A percentile compares a stretch with the other conserved stretches of the same genome.
Evolutionary conservation across 2,329 filamentous ascomycete genomes (phyloP).

Genomic region (Seiridium cupressi): DNA sequence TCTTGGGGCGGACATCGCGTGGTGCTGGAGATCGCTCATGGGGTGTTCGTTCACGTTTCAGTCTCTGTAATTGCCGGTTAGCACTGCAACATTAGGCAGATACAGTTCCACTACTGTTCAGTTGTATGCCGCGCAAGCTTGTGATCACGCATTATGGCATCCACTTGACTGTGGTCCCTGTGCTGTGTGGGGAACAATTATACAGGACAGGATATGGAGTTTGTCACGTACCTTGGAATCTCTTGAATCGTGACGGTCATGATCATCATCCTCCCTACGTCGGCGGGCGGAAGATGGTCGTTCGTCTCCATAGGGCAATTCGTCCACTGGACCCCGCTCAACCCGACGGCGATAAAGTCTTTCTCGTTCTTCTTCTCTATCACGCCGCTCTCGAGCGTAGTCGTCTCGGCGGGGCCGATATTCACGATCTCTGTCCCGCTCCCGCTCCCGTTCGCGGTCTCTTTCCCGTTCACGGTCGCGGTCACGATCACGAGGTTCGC

Average conservation of each 20-base stretch:
- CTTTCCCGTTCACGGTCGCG: conserved; percentile 30
- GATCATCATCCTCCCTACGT: conserved; percentile 76
- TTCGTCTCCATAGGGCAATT: conserved; percentile 87
- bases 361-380: conserved; percentile 88
- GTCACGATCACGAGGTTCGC: conserved; percentile 38
- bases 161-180: too few species aligned
- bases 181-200: too few species aligned
- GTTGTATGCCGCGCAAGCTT: conserved; percentile 6
- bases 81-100: too few species aligned
- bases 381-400: conserved; percentile 84
- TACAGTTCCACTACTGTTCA: too few species aligned
- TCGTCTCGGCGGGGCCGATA: conserved; percentile 59
- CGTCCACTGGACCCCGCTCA: conserved; percentile 70
- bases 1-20: conserved; percentile 54
- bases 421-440: conserved; percentile 40
- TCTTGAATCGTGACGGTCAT: conserved; percentile 62
- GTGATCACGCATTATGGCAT: not conserved
- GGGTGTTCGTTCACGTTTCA: conserved; percentile 55
- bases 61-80: conserved; percentile 38
- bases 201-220: too few species aligned
- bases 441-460: conserved; percentile 32
- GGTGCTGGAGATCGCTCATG: conserved; percentile 59
- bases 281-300: conserved; percentile 66
- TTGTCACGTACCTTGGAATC: conserved; percentile 59
- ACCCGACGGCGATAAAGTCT: conserved; percentile 77